A percentile compares a stretch with the other conserved stretches of the same genome.
These are phyloP conservation scores for Arachnopeziza araneosa DNA, from an alignment of 2,329 filamentous ascomycete species.

Conservation along the genomic window DNA sequence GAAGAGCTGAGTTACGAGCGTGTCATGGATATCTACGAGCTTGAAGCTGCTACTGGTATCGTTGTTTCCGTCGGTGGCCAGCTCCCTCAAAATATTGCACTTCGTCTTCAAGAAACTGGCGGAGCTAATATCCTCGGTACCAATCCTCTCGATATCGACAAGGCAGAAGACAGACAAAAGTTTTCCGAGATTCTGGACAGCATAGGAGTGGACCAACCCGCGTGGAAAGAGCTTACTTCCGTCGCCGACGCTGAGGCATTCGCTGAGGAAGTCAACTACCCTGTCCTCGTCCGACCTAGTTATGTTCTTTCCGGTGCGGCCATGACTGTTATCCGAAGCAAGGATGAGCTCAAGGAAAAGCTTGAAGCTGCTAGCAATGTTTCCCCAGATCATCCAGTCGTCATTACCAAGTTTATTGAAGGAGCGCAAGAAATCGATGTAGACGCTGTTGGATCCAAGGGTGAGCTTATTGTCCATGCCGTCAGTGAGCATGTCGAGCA, in stretches of 20 bases:
- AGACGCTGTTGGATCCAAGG: conserved; percentile 82
- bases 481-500: conserved; percentile 95
- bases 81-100: conserved; percentile 93
- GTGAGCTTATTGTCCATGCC: conserved; percentile 84
- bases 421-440: conserved; percentile 95
- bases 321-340: conserved; percentile 92
- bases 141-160: conserved; percentile 90
- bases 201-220: conserved; percentile 93
- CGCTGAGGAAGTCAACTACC: conserved; percentile 79
- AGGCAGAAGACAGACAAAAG: conserved; percentile 95
- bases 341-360: conserved; percentile 90
- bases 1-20: conserved; percentile 89
- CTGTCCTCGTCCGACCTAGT: conserved; percentile 87
- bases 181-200: conserved; percentile 97
- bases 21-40: conserved; percentile 97
- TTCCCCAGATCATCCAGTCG: conserved; percentile 93
- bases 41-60: conserved; percentile 78
- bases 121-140: conserved; percentile 89
- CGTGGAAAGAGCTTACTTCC: conserved; percentile 95
- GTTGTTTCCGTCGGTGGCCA: conserved; percentile 96
- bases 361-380: conserved; percentile 84
- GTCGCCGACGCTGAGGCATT: conserved; percentile 84
- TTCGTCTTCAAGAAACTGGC: conserved; percentile 86
- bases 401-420: conserved; percentile 98
- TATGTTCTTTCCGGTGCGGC: conserved; percentile 97